Conservation (phyloP, 2,329 filamentous ascomycete genomes). For the Pseudogymnoascus sp. region DNA sequence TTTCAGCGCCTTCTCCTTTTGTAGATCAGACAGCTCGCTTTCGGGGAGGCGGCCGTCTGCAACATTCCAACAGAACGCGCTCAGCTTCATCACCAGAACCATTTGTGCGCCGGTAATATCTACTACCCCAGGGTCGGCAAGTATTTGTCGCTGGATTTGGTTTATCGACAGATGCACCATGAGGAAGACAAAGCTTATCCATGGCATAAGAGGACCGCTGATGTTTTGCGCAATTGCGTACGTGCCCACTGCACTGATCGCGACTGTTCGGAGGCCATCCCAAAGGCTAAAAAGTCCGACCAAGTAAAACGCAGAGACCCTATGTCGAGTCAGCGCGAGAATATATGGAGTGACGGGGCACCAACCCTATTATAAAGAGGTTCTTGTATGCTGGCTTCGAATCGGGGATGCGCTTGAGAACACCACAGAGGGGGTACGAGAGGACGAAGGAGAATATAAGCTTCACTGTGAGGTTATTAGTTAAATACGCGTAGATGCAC, state of each 20-base stretch:
- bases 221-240: slow-evolving; percentile 80
- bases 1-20: slow-evolving; percentile 71
- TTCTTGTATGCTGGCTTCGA: slow-evolving; percentile 78
- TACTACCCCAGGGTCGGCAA: slow-evolving; percentile 55
- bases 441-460: slow-evolving; percentile 83
- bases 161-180: slow-evolving; percentile 94
- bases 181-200: slow-evolving; percentile 86
- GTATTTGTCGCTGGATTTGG: slow-evolving; percentile 74
- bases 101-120: slow-evolving; percentile 96
- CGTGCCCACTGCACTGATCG: slow-evolving; percentile 69
- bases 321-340: slow-evolving; percentile 26
- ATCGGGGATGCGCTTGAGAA: slow-evolving; percentile 88
- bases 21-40: slow-evolving; percentile 73
- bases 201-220: slow-evolving; percentile 90
- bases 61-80: slow-evolving; percentile 95
- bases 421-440: slow-evolving; percentile 81
- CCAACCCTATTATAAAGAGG: slow-evolving; percentile 69
- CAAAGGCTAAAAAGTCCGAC: slow-evolving; percentile 91
- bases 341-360: slow-evolving; percentile 10
- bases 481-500: background rate
- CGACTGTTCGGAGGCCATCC: slow-evolving; percentile 69
- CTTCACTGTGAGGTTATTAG: slow-evolving; percentile 59
- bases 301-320: slow-evolving; percentile 80
- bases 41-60: slow-evolving; percentile 80
- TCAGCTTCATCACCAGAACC: slow-evolving; percentile 97